phyloP scores from a whole-genome alignment of 371 early-diverging fungal species.

The Rhizopus sp. region DNA sequence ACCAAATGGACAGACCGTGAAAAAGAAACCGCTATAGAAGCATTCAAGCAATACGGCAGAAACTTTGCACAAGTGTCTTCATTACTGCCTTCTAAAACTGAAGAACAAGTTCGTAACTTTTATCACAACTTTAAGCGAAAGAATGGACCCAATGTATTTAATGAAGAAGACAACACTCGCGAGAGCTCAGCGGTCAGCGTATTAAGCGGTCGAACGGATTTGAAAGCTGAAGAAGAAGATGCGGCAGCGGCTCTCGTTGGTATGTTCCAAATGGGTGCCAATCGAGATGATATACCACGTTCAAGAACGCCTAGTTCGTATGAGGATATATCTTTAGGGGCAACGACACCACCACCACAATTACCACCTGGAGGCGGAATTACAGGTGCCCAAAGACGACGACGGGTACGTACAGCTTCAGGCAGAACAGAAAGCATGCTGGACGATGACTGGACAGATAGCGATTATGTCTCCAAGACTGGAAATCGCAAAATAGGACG shows the following conservation, averaged over 20 bases:
- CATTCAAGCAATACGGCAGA: conserved; percentile 70
- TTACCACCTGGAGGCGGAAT: conserved; percentile 1
- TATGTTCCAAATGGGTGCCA: conserved; percentile 49
- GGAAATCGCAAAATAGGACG: conserved; percentile 34
- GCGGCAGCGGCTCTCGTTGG: conserved; percentile 54
- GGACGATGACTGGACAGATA: conserved; percentile 33
- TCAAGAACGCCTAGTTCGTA: conserved; percentile 18
- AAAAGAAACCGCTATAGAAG: conserved; percentile 73
- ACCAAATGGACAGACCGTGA: conserved; percentile 79
- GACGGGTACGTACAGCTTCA: conserved; percentile 30
- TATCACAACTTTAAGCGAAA: conserved; percentile 76
- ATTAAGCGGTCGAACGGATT: conserved; percentile 29
- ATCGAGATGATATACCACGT: conserved; percentile 19
- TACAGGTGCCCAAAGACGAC: conserved; percentile 13
- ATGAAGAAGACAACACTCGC: conserved; percentile 40
- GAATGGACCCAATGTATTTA: conserved; percentile 63
- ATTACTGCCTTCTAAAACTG: conserved; percentile 77
- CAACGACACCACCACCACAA: conserved; percentile 1
- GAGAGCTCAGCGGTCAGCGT: conserved; percentile 6
- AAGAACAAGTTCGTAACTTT: conserved; percentile 80
- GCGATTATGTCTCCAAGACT: conserved; percentile 14
- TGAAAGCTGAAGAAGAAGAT: conserved; percentile 58
- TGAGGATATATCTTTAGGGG: neutral
- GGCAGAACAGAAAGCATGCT: conserved; percentile 22
- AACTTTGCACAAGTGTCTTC: conserved; percentile 74